Percentiles rank a stretch among this genome's conserved stretches.
phyloP scores from a whole-genome alignment of 805 yeast genomes.

The Wickerhamomyces mucosus region DNA sequence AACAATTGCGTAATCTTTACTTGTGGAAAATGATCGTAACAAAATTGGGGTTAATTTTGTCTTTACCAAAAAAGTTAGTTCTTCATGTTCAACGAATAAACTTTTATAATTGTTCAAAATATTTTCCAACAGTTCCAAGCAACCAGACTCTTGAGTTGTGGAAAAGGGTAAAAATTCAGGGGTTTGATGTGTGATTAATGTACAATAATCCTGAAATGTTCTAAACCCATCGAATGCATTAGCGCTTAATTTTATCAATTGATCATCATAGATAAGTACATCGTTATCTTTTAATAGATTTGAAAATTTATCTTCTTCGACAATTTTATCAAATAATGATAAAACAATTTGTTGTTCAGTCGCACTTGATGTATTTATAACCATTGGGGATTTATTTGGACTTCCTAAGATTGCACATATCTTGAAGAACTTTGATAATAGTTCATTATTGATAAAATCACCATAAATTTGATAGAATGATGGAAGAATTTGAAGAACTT shows the following conservation, averaged over 20 bases:
- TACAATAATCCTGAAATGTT: slow-evolving; percentile 66
- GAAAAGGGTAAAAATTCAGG: slow-evolving; percentile 45
- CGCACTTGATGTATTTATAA: slow-evolving; percentile 85
- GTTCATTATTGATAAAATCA: slow-evolving; percentile 39
- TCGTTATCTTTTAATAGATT: slow-evolving; percentile 20
- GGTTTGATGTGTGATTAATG: slow-evolving; percentile 47
- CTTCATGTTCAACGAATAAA: slow-evolving; percentile 48
- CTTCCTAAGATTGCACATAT: slow-evolving; percentile 69
- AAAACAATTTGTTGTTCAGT: slow-evolving; percentile 81
- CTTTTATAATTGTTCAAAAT: slow-evolving; percentile 54
- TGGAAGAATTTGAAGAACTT: slow-evolving; percentile 78
- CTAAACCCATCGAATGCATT: slow-evolving; percentile 61
- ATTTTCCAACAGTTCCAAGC: slow-evolving; percentile 78
- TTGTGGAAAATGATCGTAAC: slow-evolving; percentile 51
- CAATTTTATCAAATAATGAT: slow-evolving; percentile 62
- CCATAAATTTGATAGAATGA: slow-evolving; percentile 59
- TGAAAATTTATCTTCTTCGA: slow-evolving; percentile 26
- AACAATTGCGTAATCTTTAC: slow-evolving; percentile 54
- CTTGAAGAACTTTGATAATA: slow-evolving; percentile 47
- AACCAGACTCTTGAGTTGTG: slow-evolving; percentile 51
- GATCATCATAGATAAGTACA: slow-evolving; percentile 38
- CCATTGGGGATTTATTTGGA: slow-evolving; percentile 63
- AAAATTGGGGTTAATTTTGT: slow-evolving; percentile 68
- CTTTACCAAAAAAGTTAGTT: slow-evolving; percentile 57
- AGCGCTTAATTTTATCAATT: slow-evolving; percentile 33